Conservation (phyloP, 225 moss, liverwort and hornwort genomes). For the Pseudoscleropodium purum region DNA sequence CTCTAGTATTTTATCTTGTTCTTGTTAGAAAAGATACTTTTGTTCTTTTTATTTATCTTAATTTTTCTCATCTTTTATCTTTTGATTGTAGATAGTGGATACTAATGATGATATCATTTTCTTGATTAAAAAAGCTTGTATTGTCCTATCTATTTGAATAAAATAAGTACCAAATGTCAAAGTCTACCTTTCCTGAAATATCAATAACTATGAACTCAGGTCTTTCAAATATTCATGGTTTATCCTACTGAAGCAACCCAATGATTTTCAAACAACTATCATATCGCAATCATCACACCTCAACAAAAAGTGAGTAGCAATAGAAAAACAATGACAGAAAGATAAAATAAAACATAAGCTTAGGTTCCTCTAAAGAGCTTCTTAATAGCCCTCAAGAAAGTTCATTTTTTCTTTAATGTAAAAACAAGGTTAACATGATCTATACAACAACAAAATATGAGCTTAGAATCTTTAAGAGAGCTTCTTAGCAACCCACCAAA, state of each 20-base stretch:
- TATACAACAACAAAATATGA: no score
- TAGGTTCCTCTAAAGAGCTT: no score
- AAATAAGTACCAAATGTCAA: no score
- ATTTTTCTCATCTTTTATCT: not conserved
- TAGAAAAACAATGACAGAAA: not conserved
- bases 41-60: fast-evolving
- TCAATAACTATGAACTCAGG: no score
- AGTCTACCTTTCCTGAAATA: no score
- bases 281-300: not conserved
- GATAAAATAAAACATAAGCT: no score
- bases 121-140: no score
- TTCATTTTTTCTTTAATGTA: not conserved
- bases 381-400: not conserved
- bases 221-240: not conserved
- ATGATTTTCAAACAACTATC: not conserved
- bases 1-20: not conserved
- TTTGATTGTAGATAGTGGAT: not conserved
- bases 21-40: not conserved
- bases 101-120: not conserved
- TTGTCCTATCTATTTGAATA: no score
- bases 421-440: not conserved
- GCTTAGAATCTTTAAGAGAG: no score
- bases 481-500: no score
- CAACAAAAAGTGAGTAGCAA: not conserved
- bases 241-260: no score